phyloP scores from a whole-genome alignment of 2,329 filamentous ascomycete species.

The Calycina herbarum region DNA sequence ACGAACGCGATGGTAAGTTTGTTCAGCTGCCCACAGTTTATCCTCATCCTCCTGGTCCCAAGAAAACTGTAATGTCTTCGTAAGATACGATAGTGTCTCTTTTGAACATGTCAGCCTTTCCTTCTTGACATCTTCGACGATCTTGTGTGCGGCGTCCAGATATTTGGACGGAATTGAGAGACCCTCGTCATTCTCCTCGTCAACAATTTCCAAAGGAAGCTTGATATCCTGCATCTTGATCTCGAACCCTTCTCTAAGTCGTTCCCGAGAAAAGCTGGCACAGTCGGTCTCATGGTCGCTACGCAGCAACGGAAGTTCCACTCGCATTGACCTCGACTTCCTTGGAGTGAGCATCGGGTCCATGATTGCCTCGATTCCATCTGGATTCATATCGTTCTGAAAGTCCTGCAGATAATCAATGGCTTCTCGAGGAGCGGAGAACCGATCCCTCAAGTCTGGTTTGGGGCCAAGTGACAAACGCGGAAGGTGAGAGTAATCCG shows the following conservation, averaged over 20 bases:
- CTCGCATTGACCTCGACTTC: conserved; percentile 15
- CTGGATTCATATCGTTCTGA: conserved; percentile 14
- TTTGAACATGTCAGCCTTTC: conserved; percentile 34
- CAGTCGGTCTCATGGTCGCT: conserved; percentile 34
- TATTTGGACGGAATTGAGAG: conserved; percentile 27
- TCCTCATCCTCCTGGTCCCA: conserved; percentile 30
- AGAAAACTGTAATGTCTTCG: conserved; percentile 19
- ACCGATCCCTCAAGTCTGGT: conserved; percentile 27
- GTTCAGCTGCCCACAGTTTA: conserved; percentile 24
- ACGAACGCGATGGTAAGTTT: conserved; percentile 31
- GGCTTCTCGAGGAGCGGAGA: conserved; percentile 28
- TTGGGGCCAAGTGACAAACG: conserved; percentile 22
- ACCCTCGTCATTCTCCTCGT: conserved; percentile 32
- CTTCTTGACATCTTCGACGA: conserved; percentile 27
- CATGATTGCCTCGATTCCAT: conserved; percentile 19
- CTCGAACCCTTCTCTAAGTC: conserved; percentile 30
- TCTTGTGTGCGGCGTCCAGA: conserved; percentile 20
- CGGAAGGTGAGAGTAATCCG: conserved; percentile 21
- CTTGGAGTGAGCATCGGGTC: conserved; percentile 15
- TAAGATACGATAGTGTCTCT: conserved; percentile 30
- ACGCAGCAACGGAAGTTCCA: conserved; percentile 35
- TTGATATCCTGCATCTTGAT: conserved; percentile 30
- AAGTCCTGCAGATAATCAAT: conserved; percentile 28
- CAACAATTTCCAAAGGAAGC: conserved; percentile 34
- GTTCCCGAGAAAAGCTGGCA: conserved; percentile 25